These are phyloP conservation scores for Lagenidium giganteum DNA, from an alignment of 352 stramenopile genomes.

Conservation along the genomic window DNA sequence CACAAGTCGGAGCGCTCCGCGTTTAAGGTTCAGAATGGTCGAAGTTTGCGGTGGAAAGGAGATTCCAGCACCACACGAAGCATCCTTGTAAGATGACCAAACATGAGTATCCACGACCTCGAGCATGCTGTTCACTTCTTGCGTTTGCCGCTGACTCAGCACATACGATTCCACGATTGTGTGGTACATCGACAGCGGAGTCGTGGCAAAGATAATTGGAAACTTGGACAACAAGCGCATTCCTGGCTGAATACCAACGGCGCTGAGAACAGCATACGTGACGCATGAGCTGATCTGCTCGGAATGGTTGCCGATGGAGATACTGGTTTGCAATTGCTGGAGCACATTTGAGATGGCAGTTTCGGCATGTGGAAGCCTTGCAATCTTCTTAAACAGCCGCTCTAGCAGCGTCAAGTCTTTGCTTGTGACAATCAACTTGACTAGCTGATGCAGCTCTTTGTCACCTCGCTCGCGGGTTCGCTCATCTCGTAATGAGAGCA, in stretches of 20 bases:
- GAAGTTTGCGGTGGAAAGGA: constrained; percentile 54
- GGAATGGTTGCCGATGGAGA: constrained; percentile 28
- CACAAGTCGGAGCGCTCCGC: constrained; percentile 22
- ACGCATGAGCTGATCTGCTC: constrained; percentile 34
- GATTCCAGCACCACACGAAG: constrained; percentile 28
- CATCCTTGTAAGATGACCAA: constrained; percentile 61
- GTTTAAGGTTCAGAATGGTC: constrained; percentile 45
- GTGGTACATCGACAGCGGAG: constrained; percentile 55
- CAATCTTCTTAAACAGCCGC: constrained; percentile 29
- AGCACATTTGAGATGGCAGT: constrained; percentile 35
- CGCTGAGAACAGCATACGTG: constrained; percentile 54
- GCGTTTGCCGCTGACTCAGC: constrained; percentile 46
- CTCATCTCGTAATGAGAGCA: too few relatives aligned
- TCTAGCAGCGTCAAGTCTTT: constrained; percentile 31
- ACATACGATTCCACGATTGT: constrained; percentile 58
- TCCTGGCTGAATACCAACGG: constrained; percentile 31
- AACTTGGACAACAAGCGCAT: constrained; percentile 43
- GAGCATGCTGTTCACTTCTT: constrained; percentile 56
- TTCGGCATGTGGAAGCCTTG: constrained; percentile 14
- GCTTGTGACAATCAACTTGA: constrained; percentile 26
- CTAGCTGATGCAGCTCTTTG: constrained; percentile 32
- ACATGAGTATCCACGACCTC: constrained; percentile 68
- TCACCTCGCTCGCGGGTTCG: constrained; percentile 31
- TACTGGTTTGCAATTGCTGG: too few relatives aligned
- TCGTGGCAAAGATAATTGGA: constrained; percentile 43